These are phyloP conservation scores for Gloeophyllum trabeum DNA, from an alignment of 768 basidiomycete genomes.

Conservation along the genomic window DNA sequence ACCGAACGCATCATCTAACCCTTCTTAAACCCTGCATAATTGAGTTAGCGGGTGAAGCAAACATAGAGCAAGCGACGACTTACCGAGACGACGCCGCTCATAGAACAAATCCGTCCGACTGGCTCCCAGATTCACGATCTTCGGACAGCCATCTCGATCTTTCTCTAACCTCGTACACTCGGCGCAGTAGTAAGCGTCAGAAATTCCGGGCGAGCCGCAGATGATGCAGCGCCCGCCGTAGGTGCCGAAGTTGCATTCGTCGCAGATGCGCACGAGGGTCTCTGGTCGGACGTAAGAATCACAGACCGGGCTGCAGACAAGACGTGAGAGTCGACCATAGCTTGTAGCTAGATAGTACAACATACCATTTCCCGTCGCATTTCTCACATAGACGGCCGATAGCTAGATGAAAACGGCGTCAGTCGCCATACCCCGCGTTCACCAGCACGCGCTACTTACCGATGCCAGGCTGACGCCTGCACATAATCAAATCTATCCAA, in stretches of 20 bases:
- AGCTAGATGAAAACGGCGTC: slow-evolving; percentile 34
- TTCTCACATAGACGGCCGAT: slow-evolving; percentile 98
- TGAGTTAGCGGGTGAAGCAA: not conserved
- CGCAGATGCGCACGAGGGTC: slow-evolving; percentile 95
- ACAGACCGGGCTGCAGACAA: slow-evolving; percentile 72
- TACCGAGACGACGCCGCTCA: slow-evolving; percentile 77
- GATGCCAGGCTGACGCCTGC: slow-evolving; percentile 93
- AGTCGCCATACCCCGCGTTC: slow-evolving; percentile 3
- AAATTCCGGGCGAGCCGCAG: slow-evolving; percentile 93
- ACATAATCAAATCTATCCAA: slow-evolving; percentile 87
- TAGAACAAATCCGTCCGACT: slow-evolving; percentile 90
- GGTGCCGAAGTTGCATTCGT: slow-evolving; percentile 98
- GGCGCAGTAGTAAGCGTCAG: slow-evolving; percentile 98
- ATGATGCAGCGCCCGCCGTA: slow-evolving; percentile 98
- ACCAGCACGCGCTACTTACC: slow-evolving; percentile 35
- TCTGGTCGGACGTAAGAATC: slow-evolving; percentile 99
- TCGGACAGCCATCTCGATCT: slow-evolving; percentile 95
- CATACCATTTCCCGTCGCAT: slow-evolving; percentile 98
- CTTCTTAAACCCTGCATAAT: slow-evolving; percentile 58
- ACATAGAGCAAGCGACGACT: slow-evolving; percentile 10
- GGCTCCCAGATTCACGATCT: slow-evolving; percentile 95
- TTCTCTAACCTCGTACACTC: slow-evolving; percentile 96
- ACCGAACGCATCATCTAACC: slow-evolving; percentile 16
- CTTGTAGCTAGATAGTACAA: slow-evolving; percentile 1
- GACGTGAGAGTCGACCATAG: not conserved